Percentiles rank a stretch among this genome's conserved stretches.
Conservation (phyloP, 2,329 filamentous ascomycete genomes). For the Beauveria medogensis region DNA sequence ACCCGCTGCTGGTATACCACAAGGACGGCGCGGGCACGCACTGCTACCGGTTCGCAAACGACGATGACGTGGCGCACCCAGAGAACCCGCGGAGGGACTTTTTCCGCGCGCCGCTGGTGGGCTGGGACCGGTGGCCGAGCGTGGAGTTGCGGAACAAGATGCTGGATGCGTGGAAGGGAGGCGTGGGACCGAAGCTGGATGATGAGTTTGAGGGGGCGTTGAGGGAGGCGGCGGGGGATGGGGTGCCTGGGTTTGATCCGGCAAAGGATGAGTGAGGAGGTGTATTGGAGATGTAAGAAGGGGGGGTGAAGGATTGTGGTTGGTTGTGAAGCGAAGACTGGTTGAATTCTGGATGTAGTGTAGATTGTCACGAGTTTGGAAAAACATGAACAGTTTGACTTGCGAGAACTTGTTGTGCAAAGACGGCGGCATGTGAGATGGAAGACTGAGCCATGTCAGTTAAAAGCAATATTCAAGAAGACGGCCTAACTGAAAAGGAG, state of each 20-base stretch:
- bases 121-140: constrained; percentile 22
- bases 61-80: constrained; percentile 17
- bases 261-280: not conserved
- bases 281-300: not conserved
- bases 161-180: constrained; percentile 19
- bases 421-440: no score
- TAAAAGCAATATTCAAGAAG: no score
- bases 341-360: no score
- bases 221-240: constrained; percentile 18
- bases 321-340: no score
- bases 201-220: constrained; percentile 20
- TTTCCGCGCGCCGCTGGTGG: constrained; percentile 20
- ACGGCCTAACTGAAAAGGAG: no score
- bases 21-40: constrained; percentile 22
- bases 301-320: not conserved
- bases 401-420: no score
- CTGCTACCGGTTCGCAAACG: constrained; percentile 24
- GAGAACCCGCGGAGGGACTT: constrained; percentile 21
- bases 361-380: no score
- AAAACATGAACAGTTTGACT: no score
- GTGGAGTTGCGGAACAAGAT: constrained; percentile 18
- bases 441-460: no score
- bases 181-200: constrained; percentile 23
- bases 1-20: constrained; percentile 22
- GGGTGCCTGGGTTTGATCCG: constrained; percentile 21